Evolutionary conservation across 2,329 filamentous ascomycete genomes (phyloP).

Genomic region (Cyphellophora attinorum): DNA sequence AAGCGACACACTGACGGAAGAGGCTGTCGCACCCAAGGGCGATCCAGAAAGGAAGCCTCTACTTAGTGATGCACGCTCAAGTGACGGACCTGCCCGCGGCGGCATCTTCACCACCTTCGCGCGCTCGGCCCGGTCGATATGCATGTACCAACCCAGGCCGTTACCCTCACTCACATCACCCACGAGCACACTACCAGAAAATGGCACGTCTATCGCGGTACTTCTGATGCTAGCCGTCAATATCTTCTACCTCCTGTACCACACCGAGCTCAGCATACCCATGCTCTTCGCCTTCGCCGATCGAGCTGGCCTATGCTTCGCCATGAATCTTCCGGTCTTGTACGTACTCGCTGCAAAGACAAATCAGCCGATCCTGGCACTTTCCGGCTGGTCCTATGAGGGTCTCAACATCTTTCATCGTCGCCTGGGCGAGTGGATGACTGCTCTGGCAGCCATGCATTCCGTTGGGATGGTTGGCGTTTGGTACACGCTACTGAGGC

Average conservation of each 20-base stretch:
- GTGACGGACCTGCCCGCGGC: conserved; percentile 1
- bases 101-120: conserved; percentile 2
- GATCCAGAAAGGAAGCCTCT: conserved; percentile 2
- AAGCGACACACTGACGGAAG: conserved; percentile 14
- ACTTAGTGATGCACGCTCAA: too few species aligned
- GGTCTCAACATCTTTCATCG: conserved; percentile 57
- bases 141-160: conserved; percentile 49
- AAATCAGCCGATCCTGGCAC: conserved; percentile 50
- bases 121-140: conserved; percentile 10
- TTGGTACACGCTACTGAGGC: conserved; percentile 45
- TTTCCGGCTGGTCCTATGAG: conserved; percentile 59
- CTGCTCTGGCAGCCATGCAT: conserved; percentile 50
- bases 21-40: conserved; percentile 8
- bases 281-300: conserved; percentile 51
- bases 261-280: conserved; percentile 36
- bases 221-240: conserved; percentile 44
- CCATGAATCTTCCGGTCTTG: conserved; percentile 41
- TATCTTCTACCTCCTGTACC: conserved; percentile 48
- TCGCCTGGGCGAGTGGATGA: conserved; percentile 52
- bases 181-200: conserved; percentile 45
- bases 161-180: conserved; percentile 44
- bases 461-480: conserved; percentile 43
- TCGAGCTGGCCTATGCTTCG: conserved; percentile 44
- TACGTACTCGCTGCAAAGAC: conserved; percentile 56
- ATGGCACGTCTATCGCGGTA: conserved; percentile 45